A percentile compares a stretch with the other conserved stretches of the same genome.
Evolutionary conservation across 192 early-diverging fungal species (phyloP).

Genomic region (Spinellus fusiger): DNA sequence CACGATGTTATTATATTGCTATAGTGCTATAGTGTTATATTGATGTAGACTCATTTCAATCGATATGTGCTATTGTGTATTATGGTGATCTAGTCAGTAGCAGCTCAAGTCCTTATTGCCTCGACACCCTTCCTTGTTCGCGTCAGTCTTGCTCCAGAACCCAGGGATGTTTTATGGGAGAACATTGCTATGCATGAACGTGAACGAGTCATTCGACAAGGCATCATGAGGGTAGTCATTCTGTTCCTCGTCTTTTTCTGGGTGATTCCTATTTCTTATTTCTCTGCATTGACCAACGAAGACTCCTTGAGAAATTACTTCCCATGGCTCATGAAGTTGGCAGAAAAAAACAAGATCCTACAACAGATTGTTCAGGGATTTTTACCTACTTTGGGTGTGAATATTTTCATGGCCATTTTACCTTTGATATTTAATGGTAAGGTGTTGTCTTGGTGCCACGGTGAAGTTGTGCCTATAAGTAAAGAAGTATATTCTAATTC

Average conservation of each 20-base stretch:
- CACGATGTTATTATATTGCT: too few relatives aligned
- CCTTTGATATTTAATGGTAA: slow-evolving; percentile 62
- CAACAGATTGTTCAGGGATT: slow-evolving; percentile 60
- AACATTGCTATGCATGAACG: slow-evolving; percentile 59
- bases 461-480: too few relatives aligned
- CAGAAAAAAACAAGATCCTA: slow-evolving; percentile 43
- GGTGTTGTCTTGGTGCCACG: not conserved
- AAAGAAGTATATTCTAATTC: too few relatives aligned
- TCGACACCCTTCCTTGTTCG: slow-evolving; percentile 59
- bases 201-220: slow-evolving; percentile 46
- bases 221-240: slow-evolving; percentile 48
- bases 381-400: slow-evolving; percentile 67
- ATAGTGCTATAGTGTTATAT: too few relatives aligned
- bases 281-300: slow-evolving; percentile 62
- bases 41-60: too few relatives aligned
- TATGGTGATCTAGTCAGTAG: slow-evolving; percentile 41
- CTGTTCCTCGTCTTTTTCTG: slow-evolving; percentile 72
- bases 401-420: slow-evolving; percentile 60
- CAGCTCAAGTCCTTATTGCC: slow-evolving; percentile 59
- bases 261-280: slow-evolving; percentile 60
- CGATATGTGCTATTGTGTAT: not conserved
- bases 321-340: slow-evolving; percentile 49
- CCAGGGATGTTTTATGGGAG: slow-evolving; percentile 71
- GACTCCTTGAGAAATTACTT: slow-evolving; percentile 53
- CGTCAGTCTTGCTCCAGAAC: slow-evolving; percentile 63